Percentiles rank a stretch among this genome's conserved stretches.
Evolutionary conservation across 805 yeast genomes (phyloP).

Genomic region (Brettanomyces bruxellensis): DNA sequence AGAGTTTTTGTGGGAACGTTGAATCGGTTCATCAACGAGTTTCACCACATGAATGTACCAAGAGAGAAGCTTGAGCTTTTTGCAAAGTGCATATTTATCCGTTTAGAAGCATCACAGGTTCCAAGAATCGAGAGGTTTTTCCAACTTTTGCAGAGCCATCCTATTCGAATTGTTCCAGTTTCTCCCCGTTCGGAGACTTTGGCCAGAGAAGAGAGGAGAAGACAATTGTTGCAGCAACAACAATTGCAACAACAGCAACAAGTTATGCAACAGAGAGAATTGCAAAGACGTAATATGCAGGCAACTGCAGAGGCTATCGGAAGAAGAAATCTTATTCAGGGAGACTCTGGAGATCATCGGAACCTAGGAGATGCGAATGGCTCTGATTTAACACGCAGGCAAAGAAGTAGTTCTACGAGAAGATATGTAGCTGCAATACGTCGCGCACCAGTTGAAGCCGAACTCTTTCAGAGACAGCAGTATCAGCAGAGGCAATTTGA

Average conservation of each 20-base stretch:
- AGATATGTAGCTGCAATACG: constrained; percentile 1
- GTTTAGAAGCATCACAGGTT: constrained; percentile 21
- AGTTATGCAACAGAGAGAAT: not conserved
- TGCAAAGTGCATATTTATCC: constrained; percentile 22
- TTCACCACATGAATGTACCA: constrained; percentile 19
- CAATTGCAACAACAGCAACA: not conserved
- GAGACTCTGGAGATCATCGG: not conserved
- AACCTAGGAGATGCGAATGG: not conserved
- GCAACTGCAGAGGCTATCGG: not conserved
- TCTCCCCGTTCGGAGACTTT: constrained; percentile 2
- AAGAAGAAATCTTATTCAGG: not conserved
- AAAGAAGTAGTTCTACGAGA: not conserved
- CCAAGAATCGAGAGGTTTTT: constrained; percentile 25
- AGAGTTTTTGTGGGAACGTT: constrained; percentile 20
- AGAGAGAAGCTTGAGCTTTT: constrained; percentile 20
- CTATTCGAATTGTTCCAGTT: constrained; percentile 1
- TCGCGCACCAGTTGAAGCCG: constrained; percentile 2
- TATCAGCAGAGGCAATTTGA: not conserved
- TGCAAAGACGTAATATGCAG: not conserved
- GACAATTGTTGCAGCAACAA: constrained; percentile 1
- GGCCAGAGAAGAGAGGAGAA: constrained; percentile 1
- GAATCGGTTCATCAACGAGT: constrained; percentile 21
- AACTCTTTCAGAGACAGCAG: constrained; percentile 1
- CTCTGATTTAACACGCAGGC: not conserved
- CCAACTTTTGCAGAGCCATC: constrained; percentile 10